phyloP scores from a whole-genome alignment of 352 stramenopile species.

The Pythium chondricola region DNA sequence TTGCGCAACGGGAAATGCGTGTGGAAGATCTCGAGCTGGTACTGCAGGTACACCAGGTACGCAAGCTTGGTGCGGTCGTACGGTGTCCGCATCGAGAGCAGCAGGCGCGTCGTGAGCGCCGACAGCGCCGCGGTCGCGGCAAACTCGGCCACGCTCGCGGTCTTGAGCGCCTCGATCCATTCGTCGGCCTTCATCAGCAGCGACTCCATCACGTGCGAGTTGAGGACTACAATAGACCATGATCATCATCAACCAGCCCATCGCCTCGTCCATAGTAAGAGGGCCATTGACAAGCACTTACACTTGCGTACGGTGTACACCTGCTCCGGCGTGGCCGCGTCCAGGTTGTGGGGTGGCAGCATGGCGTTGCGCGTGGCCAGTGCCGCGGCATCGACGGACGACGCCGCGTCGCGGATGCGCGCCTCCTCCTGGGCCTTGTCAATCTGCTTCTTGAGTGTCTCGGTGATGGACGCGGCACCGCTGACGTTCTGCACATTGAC shows the following conservation, averaged over 20 bases:
- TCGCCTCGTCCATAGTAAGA: neutral
- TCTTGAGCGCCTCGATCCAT: constrained; percentile 54
- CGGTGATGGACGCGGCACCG: constrained; percentile 49
- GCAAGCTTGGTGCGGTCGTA: constrained; percentile 68
- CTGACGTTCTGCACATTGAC: constrained; percentile 73
- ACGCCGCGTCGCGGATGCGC: constrained; percentile 42
- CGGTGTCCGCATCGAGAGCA: constrained; percentile 57
- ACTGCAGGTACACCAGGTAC: constrained; percentile 68
- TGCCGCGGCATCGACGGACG: constrained; percentile 45
- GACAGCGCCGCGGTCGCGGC: constrained; percentile 33
- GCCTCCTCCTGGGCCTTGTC: constrained; percentile 46
- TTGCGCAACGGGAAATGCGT: constrained; percentile 58
- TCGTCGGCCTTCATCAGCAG: constrained; percentile 72
- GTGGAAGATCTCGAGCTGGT: constrained; percentile 64
- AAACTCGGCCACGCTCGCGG: constrained; percentile 51
- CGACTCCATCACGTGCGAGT: constrained; percentile 62
- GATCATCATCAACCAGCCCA: neutral
- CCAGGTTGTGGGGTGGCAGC: constrained; percentile 61
- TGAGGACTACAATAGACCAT: constrained; percentile 37
- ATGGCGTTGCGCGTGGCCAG: constrained; percentile 61
- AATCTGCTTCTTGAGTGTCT: constrained; percentile 77
- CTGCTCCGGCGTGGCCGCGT: constrained; percentile 64
- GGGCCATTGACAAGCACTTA: constrained; percentile 29
- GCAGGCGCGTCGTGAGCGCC: constrained; percentile 51
- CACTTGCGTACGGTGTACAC: constrained; percentile 80